A percentile compares a stretch with the other conserved stretches of the same genome.
These are phyloP conservation scores for Solanum hybrid DNA, from an alignment of 305 asterid genomes.

Conservation along the genomic window DNA sequence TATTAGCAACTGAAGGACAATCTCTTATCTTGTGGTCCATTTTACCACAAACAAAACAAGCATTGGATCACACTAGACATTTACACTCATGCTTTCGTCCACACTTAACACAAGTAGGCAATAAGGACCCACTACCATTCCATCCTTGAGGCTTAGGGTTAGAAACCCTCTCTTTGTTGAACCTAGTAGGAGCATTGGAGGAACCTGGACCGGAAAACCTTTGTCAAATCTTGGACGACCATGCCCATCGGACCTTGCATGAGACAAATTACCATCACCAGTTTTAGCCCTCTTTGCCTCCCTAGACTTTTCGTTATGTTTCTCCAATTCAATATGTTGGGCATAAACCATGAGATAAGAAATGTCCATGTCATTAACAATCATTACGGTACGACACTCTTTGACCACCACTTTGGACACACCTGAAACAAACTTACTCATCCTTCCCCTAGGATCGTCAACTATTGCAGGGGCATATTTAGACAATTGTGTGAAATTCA, in stretches of 20 bases:
- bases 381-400: background rate
- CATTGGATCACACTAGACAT: background rate
- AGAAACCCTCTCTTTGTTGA: background rate
- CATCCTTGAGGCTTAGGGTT: background rate
- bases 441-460: background rate
- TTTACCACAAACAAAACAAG: too few species aligned
- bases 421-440: background rate
- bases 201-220: background rate
- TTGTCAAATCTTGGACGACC: background rate
- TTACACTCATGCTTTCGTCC: too few species aligned
- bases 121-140: background rate
- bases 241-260: background rate
- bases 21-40: background rate
- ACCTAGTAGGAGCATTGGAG: background rate
- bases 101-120: background rate
- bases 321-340: background rate
- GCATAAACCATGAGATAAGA: background rate
- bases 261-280: background rate
- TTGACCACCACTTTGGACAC: background rate
- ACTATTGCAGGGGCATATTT: background rate
- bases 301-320: background rate
- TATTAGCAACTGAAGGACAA: background rate
- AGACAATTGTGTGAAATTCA: background rate
- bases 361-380: background rate
- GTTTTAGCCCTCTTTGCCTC: background rate